Percentiles rank a stretch among this genome's conserved stretches.
Conservation (phyloP, 331 rosid species). For the Cydonia oblonga region DNA sequence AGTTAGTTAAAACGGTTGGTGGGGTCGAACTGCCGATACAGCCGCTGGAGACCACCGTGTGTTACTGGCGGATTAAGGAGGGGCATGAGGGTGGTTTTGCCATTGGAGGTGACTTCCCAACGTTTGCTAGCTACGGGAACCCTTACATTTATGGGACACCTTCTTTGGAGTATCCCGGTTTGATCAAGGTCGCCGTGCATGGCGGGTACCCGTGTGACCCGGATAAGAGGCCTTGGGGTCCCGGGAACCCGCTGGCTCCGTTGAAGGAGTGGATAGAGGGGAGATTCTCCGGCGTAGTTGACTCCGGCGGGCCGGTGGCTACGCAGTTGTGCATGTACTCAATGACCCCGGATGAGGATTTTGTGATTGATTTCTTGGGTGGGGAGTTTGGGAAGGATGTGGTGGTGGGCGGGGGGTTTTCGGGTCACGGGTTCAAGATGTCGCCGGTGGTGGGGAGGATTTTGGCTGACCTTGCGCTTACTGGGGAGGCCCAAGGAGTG, state of each 20-base stretch:
- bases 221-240: constrained; percentile 66
- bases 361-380: constrained; percentile 70
- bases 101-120: constrained; percentile 52
- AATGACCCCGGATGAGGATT: constrained; percentile 72
- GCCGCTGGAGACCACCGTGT: constrained; percentile 44
- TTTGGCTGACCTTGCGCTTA: constrained; percentile 46
- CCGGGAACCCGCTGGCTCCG: constrained; percentile 14
- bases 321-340: constrained; percentile 79
- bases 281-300: constrained; percentile 43
- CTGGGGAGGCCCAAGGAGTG: constrained; percentile 42
- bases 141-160: constrained; percentile 68
- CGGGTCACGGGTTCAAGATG: constrained; percentile 96
- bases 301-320: constrained; percentile 40
- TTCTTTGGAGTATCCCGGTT: constrained; percentile 65
- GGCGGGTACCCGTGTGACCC: constrained; percentile 65
- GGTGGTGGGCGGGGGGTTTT: constrained; percentile 77
- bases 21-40: constrained; percentile 56
- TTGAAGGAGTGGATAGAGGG: constrained; percentile 50
- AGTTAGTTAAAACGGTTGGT: constrained; percentile 45
- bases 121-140: constrained; percentile 46
- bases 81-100: constrained; percentile 36
- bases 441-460: constrained; percentile 66
- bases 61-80: constrained; percentile 71
- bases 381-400: constrained; percentile 66
- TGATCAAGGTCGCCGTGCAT: constrained; percentile 63